Percentiles rank a stretch among this genome's conserved stretches.
Evolutionary conservation across 2,329 filamentous ascomycete genomes (phyloP).

Genomic region (Colletotrichum sp.): DNA sequence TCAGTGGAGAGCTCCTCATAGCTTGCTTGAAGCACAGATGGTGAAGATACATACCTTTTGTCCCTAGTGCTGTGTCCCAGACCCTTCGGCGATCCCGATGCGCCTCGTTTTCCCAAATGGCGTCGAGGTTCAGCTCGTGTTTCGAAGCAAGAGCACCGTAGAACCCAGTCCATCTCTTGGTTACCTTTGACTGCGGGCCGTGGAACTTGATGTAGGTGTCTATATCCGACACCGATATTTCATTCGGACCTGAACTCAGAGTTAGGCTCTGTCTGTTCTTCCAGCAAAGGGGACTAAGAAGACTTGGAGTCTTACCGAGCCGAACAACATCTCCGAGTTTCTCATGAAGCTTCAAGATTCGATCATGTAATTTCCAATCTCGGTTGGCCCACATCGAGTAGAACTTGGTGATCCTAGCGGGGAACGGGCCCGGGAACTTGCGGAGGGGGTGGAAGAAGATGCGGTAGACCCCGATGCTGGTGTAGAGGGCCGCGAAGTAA

Average conservation of each 20-base stretch:
- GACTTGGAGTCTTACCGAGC: conserved; percentile 8
- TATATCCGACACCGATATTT: conserved; percentile 21
- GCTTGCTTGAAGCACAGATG: neutral
- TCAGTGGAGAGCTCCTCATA: neutral
- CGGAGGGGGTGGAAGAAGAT: conserved; percentile 22
- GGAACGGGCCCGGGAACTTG: conserved; percentile 21
- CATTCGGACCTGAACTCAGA: conserved; percentile 21
- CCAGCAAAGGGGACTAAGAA: too few relatives aligned
- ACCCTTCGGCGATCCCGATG: conserved; percentile 29
- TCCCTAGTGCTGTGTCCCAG: conserved; percentile 29
- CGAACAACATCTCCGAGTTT: conserved; percentile 24
- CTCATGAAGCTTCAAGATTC: neutral
- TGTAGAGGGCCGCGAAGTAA: conserved; percentile 27
- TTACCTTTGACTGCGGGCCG: conserved; percentile 22
- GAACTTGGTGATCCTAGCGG: conserved; percentile 18
- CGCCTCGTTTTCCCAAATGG: conserved; percentile 21
- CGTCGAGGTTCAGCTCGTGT: conserved; percentile 26
- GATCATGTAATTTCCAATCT: conserved; percentile 5
- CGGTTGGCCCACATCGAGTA: conserved; percentile 11
- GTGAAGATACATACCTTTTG: conserved; percentile 11
- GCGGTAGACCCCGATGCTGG: conserved; percentile 25
- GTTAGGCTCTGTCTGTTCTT: neutral
- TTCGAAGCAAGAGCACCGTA: conserved; percentile 22
- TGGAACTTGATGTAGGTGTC: conserved; percentile 26
- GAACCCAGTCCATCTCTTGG: conserved; percentile 22